Evolutionary conservation across 257 asterid genomes (phyloP), one percentile per base, ranked within the genome.

Genomic region (Ocimum tenuiflorum): DNA sequence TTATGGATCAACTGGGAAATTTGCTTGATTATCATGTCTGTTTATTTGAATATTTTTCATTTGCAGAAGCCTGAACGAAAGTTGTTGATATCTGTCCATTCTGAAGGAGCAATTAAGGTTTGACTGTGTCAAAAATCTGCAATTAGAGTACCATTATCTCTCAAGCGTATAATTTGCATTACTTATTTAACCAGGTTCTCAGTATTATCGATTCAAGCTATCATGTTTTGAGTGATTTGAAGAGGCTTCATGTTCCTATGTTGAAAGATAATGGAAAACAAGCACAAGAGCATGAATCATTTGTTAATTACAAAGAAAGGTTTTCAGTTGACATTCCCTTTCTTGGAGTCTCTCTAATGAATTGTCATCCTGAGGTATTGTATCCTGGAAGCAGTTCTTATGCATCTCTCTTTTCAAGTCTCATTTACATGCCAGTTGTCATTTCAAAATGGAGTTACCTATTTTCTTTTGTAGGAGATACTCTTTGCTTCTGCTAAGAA

Each of bases 71-170:
- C 86, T 53, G 91, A 86, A 81, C 84, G 99, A 66, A 89, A 89
- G 69, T 81, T 87, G 75, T 76, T 78, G 41, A 76, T 92, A 62
- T 85, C 96, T 60, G 88, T 92, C 65, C 97, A 88, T 76, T 90
- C 99, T 62, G 99, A 92, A 83, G 97, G 99, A 73, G 96, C 94
- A 69, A 85, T 81, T 52, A 92, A 92, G 95, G 98, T n/a, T n/a
- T n/a, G n/a, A n/a, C n/a, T 92, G 63, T 56, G 73, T 19, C 18
- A 7, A 11, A 33, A 51, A 64, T 65, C 63, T 62, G 35, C 50
- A 19, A 53, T 61, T 49, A 61, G 39, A 65, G 43, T 51, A 41
- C 54, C 39, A 14, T 60, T 17, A n/a, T 46, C 65, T 31, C 35
- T 42, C 76, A 24, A 31, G 6, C 6, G 4, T 31, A 31, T 31